Percentiles rank a stretch among this genome's conserved stretches.
These are phyloP conservation scores for Waitea zeae DNA, from an alignment of 1,284 basidiomycete species.

Conservation along the genomic window DNA sequence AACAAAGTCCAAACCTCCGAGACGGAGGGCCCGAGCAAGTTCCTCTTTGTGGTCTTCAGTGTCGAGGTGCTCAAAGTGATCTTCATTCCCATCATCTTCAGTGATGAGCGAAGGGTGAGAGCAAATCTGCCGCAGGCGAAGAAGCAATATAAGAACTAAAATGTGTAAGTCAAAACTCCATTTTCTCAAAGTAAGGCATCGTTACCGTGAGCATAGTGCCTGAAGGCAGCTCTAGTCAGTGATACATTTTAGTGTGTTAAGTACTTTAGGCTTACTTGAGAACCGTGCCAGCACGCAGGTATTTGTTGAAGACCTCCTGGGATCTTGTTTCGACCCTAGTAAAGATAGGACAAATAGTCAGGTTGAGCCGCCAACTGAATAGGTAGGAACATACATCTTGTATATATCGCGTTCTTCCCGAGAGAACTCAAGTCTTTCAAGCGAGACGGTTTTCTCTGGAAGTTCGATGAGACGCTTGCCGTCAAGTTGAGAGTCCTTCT, in stretches of 20 bases:
- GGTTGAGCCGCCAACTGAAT: no score
- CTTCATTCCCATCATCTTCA: conserved; percentile 22
- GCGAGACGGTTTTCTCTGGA: conserved; percentile 30
- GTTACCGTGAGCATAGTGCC: conserved; percentile 30
- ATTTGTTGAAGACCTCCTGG: conserved; percentile 41
- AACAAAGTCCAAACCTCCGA: conserved; percentile 30
- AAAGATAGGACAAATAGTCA: no score
- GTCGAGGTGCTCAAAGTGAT: conserved; percentile 18
- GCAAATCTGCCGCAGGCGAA: conserved; percentile 39
- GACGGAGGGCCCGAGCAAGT: conserved; percentile 22
- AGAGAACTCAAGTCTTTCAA: conserved; percentile 30
- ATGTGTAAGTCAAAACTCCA: no score
- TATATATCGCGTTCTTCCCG: conserved; percentile 40
- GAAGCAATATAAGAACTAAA: no score
- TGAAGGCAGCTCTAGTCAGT: conserved; percentile 8
- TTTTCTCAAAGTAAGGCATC: no score
- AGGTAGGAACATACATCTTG: conserved; percentile 21
- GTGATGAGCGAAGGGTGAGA: conserved; percentile 34
- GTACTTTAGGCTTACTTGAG: conserved; percentile 21
- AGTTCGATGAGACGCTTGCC: conserved; percentile 43
- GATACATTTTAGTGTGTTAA: neutral
- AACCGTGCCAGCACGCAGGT: conserved; percentile 34
- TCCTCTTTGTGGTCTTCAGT: conserved; percentile 24
- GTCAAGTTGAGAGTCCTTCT: conserved; percentile 35
- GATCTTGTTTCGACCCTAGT: conserved; percentile 36